Evolutionary conservation across 257 asterid genomes (phyloP).

Genomic region (Coffea eugenioides): DNA sequence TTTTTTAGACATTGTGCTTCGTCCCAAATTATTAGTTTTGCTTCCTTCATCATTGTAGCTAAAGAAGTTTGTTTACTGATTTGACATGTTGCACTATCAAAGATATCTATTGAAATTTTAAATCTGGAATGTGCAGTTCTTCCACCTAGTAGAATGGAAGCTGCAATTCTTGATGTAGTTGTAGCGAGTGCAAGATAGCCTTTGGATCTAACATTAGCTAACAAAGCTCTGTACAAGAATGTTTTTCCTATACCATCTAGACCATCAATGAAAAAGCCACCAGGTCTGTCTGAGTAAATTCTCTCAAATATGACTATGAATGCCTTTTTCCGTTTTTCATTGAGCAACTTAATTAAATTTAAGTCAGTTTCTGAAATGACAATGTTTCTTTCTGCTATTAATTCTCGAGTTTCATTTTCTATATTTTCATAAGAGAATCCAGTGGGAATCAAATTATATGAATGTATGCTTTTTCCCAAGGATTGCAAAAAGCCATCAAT

Average conservation of each 20-base stretch:
- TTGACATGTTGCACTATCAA: too few species aligned
- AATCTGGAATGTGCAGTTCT: not conserved
- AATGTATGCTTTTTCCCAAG: not conserved
- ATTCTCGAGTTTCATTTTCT: not conserved
- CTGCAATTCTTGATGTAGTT: too few species aligned
- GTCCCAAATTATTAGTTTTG: too few species aligned
- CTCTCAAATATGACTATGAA: not conserved
- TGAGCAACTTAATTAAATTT: not conserved
- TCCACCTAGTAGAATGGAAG: too few species aligned
- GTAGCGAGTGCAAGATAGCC: too few species aligned
- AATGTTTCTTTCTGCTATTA: not conserved
- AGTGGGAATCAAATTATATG: not conserved
- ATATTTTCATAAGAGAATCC: not conserved
- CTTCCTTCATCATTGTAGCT: too few species aligned
- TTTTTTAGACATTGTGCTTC: not conserved
- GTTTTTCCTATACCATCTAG: too few species aligned
- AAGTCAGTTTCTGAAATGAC: not conserved
- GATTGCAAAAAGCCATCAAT: not conserved
- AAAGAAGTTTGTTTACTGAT: too few species aligned
- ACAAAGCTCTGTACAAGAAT: too few species aligned
- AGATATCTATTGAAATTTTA: too few species aligned
- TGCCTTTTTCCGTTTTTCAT: not conserved
- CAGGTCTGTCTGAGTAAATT: not conserved
- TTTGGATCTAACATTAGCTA: too few species aligned
- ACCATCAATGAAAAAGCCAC: not conserved